Conservation (phyloP, 805 yeast genomes). For the Lipomyces kockii region DNA sequence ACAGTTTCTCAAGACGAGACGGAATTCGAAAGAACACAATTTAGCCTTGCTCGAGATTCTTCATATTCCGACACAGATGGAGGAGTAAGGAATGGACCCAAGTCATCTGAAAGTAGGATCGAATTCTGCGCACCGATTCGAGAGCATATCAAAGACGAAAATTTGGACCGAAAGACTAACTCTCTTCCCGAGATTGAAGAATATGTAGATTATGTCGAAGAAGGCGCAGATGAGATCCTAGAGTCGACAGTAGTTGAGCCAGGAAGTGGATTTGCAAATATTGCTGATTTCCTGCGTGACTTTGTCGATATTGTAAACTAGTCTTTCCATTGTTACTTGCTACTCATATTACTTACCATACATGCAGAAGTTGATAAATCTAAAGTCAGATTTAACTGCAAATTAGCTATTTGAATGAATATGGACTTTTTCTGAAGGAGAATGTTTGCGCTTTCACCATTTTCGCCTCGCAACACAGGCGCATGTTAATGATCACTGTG, state of each 20-base stretch:
- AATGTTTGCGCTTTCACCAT: too few relatives aligned
- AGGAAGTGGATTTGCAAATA: not conserved
- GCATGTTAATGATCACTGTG: too few relatives aligned
- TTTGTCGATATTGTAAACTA: slow-evolving; percentile 9
- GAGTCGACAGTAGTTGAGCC: not conserved
- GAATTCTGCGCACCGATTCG: not conserved
- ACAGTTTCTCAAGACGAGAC: not conserved
- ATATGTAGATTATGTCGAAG: not conserved
- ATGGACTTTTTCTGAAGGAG: too few relatives aligned
- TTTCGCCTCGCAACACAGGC: too few relatives aligned
- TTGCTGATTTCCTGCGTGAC: slow-evolving; percentile 9
- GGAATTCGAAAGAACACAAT: not conserved
- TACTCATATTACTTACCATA: not conserved
- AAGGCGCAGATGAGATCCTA: not conserved
- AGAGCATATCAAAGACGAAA: not conserved
- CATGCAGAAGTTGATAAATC: not conserved
- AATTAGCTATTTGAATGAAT: too few relatives aligned
- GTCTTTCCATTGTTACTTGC: not conserved
- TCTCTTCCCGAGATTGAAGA: not conserved
- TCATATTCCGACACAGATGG: not conserved
- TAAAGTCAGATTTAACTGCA: not conserved
- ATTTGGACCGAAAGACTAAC: not conserved
- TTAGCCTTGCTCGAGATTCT: not conserved
- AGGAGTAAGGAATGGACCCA: not conserved
- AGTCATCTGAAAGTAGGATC: not conserved